These are phyloP conservation scores for Periconia digitata DNA, from an alignment of 2,329 filamentous ascomycete genomes.

Conservation along the genomic window DNA sequence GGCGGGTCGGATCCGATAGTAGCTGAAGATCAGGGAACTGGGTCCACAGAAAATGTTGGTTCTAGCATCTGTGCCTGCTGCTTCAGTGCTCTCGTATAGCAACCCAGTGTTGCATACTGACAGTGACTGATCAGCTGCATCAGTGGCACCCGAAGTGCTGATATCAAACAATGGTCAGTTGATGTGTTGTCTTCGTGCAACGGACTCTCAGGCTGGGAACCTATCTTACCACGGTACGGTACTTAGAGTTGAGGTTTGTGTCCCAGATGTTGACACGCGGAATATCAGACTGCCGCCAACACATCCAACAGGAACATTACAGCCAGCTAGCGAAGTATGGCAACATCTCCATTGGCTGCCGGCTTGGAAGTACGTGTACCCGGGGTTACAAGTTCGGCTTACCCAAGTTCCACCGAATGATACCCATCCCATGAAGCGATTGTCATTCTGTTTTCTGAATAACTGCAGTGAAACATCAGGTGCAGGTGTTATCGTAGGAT, in stretches of 20 bases:
- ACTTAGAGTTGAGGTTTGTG: conserved; percentile 1
- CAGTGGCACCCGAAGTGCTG: conserved; percentile 18
- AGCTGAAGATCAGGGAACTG: conserved; percentile 22
- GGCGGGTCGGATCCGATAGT: conserved; percentile 21
- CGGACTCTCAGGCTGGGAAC: background rate
- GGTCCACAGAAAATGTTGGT: conserved; percentile 29
- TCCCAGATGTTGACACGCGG: conserved; percentile 9
- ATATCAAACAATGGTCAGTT: background rate
- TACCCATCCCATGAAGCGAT: conserved; percentile 28
- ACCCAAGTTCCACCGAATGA: conserved; percentile 15
- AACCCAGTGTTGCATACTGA: conserved; percentile 29
- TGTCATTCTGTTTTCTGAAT: conserved; percentile 25
- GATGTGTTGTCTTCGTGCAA: background rate
- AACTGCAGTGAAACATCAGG: conserved; percentile 22
- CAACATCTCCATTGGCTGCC: conserved; percentile 25
- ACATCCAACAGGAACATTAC: conserved; percentile 24
- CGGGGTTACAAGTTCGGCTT: conserved; percentile 15
- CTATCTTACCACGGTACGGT: conserved; percentile 16
- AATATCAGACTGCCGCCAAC: conserved; percentile 25
- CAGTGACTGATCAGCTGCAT: conserved; percentile 15
- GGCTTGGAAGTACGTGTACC: conserved; percentile 23
- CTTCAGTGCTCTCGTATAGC: conserved; percentile 23
- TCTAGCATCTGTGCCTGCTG: conserved; percentile 18
- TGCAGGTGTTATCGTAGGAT: conserved; percentile 28
- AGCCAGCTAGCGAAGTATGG: conserved; percentile 19